Base-by-base conservation (phyloP, 768 basidiomycete genomes). In the Lactarius hatsudake region DNA sequence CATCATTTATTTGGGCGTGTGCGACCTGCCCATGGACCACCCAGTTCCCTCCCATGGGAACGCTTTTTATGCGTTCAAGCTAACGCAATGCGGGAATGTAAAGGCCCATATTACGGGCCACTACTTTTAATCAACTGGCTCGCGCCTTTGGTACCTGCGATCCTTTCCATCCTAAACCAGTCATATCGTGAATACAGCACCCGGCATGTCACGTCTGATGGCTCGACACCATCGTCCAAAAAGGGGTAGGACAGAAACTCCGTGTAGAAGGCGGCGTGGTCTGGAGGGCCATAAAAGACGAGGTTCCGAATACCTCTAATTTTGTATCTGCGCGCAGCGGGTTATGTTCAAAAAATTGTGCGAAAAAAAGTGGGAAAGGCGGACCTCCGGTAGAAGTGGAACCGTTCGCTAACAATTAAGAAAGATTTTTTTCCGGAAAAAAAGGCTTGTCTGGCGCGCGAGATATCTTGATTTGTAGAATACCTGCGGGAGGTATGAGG, bases 321-420 rank as follows among this genome's bases (percentile, higher is more conserved):
- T 72, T 93, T 94, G 80, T 98, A 98, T 65, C 94, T 93, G 51
- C 26, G 23, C 32, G 73, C 23, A 12, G 59, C 8, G 26, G 34
- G 45, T 59, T 66, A 70, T 23, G 32, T 2, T 30, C 23, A 5
- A 20, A 63, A 55, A 67, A 58, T 61, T 15, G n/a, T n/a, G 61
- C 34, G 12, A 23, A 30, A 28, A 23, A 61, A 23, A 53, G 54
- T 63, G 12, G 55, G 30, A 3, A 75, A 18, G 38, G 23, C 80
- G 54, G 54, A 88, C 90, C 94, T 82, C 69, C 93, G 86, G 82
- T 94, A 98, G 77, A 98, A 99, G 77, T 99, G 96, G 82, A 98
- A 98, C n/a, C 97, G 87, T 75, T 99, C 97, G 72, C 92, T 96
- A 74, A 98, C 81, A 69, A 98, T 82, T 36, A 99, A 76, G 81